Evolutionary conservation across 305 asterid species (phyloP).

Genomic region (Lippia alba): DNA sequence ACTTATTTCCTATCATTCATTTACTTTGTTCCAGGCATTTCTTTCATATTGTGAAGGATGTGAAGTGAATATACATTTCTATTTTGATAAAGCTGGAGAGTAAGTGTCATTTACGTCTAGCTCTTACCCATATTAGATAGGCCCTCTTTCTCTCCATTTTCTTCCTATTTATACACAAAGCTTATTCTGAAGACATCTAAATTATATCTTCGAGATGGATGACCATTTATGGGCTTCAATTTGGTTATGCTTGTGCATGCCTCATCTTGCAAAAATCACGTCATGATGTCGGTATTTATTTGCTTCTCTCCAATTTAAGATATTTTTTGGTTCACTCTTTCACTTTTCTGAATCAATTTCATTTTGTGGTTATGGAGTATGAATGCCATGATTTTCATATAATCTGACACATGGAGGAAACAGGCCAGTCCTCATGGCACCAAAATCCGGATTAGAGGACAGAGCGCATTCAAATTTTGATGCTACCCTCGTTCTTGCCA

Average conservation of each 20-base stretch:
- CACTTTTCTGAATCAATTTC: conserved; percentile 21
- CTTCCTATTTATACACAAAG: conserved; percentile 28
- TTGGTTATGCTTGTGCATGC: not conserved
- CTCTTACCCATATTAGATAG: conserved; percentile 19
- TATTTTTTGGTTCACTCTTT: conserved; percentile 10
- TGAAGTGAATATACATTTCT: conserved; percentile 86
- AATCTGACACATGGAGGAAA: conserved; percentile 35
- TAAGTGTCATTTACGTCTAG: conserved; percentile 52
- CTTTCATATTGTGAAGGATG: conserved; percentile 94
- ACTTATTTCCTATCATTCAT: conserved; percentile 29
- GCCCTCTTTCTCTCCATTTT: conserved; percentile 2
- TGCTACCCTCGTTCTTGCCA: conserved; percentile 90
- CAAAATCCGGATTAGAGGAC: conserved; percentile 81
- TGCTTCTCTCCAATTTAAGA: conserved; percentile 20
- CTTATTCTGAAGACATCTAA: not conserved
- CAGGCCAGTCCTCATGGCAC: conserved; percentile 97
- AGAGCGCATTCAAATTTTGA: conserved; percentile 74
- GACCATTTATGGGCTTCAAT: not conserved
- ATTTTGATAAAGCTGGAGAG: conserved; percentile 98
- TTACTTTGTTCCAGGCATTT: conserved; percentile 75
- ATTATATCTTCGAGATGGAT: conserved; percentile 13
- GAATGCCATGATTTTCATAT: conserved; percentile 23
- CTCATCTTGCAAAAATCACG: conserved; percentile 11
- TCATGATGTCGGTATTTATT: not conserved
- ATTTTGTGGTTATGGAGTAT: conserved; percentile 25